phyloP scores from a whole-genome alignment of 2,329 filamentous ascomycete genomes.

The Periconia macrospinosa region DNA sequence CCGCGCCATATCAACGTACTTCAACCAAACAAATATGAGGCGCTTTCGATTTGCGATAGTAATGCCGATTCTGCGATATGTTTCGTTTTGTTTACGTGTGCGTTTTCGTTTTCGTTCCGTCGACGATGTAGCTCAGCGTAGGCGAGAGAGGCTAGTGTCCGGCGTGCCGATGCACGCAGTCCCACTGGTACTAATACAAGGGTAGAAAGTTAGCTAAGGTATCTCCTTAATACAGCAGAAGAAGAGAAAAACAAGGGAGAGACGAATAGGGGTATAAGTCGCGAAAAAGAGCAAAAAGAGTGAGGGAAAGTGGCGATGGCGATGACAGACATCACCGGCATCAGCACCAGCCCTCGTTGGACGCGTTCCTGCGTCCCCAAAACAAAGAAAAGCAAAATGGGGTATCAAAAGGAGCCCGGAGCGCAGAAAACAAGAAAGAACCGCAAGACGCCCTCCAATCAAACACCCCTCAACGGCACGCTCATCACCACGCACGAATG shows the following conservation, averaged over 20 bases:
- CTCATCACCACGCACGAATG: not conserved
- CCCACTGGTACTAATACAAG: slow-evolving; percentile 57
- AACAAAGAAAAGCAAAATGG: slow-evolving; percentile 1
- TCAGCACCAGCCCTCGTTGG: too few relatives aligned
- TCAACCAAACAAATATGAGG: too few relatives aligned
- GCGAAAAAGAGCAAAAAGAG: not conserved
- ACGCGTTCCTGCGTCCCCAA: too few relatives aligned
- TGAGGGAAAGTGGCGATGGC: not conserved
- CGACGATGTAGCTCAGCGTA: too few relatives aligned
- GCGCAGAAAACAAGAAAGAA: too few relatives aligned
- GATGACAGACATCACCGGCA: not conserved
- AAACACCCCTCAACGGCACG: not conserved
- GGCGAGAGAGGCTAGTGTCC: not conserved
- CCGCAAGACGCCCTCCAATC: not conserved
- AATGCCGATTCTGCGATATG: too few relatives aligned
- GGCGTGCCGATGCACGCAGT: slow-evolving; percentile 52
- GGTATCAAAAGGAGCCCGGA: too few relatives aligned
- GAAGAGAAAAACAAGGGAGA: not conserved
- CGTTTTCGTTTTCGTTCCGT: too few relatives aligned
- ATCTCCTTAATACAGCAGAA: not conserved
- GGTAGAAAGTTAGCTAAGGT: not conserved
- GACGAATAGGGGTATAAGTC: not conserved
- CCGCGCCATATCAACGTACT: too few relatives aligned
- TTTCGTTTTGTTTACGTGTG: too few relatives aligned
- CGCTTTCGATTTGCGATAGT: too few relatives aligned